Evolutionary conservation across 306 rosid species (phyloP), one percentile per base, ranked within the genome.

Genomic region (Coriaria nepalensis): DNA sequence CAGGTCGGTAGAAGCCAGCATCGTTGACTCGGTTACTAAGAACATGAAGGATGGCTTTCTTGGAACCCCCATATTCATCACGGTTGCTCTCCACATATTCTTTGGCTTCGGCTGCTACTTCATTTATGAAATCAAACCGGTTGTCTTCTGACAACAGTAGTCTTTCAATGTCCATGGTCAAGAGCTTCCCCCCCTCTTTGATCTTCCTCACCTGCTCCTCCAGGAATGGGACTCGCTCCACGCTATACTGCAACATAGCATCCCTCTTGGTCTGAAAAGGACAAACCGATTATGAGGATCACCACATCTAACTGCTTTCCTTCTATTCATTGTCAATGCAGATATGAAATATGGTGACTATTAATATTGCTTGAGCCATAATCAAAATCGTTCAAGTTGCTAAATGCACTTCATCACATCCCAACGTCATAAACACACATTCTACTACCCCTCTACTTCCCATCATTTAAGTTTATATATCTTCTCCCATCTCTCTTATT

Each of bases 1-100:
- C 93, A 7, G 86, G 77, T 34, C 94, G 68, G 67, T 68, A 67
- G 67, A 79, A 67, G 53, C 97, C 95, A 12, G 75, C 51, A 50
- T 90, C 92, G 12, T 90, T 90, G 72, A 84, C 59, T 8, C 92
- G 73, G 70, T 84, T 73, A 56, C 95, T 84, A 59, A 90, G 67
- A 61, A 72, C 97, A 13, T 88, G 97, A 63, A 83, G 82, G 60
- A 81, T 74, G 68, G 95, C 97, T 66, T 88, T 88, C 80, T 84
- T 88, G 62, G 56, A 57, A 15, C 81, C 90, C 8, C 95, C 95
- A 64, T 81, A 84, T 64, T 72, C 84, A 38, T 88, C 97, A 36
- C 69, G 71, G 72, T 88, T 68, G 56, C 56, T 88, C 73, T 78
- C 90, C 6, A 88, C 82, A 45, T 66, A 88, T 52, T 68, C 68